Percentiles rank a stretch among this genome's conserved stretches.
phyloP scores from a whole-genome alignment of 2,329 filamentous ascomycete genomes.

The Neonectria punicea region DNA sequence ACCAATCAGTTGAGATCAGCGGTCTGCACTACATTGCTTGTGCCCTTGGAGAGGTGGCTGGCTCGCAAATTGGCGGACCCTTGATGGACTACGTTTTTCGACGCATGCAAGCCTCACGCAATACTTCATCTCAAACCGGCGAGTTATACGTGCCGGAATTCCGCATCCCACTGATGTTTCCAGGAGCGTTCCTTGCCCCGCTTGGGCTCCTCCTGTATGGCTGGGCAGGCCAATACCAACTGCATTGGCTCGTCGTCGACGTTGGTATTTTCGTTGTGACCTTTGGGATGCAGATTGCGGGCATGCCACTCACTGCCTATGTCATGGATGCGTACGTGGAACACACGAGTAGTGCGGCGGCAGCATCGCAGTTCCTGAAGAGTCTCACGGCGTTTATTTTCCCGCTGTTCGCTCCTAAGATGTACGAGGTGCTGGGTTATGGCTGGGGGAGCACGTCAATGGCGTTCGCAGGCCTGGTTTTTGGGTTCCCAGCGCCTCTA shows the following conservation, averaged over 20 bases:
- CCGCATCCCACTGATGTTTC: slow-evolving; percentile 40
- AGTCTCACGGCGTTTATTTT: slow-evolving; percentile 61
- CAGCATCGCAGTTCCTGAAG: slow-evolving; percentile 57
- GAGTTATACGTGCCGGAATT: slow-evolving; percentile 35
- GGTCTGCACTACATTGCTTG: slow-evolving; percentile 73
- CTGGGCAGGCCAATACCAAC: slow-evolving; percentile 52
- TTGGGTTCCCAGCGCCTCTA: slow-evolving; percentile 49
- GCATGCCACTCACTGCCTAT: slow-evolving; percentile 50
- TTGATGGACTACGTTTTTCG: slow-evolving; percentile 54
- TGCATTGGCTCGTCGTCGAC: slow-evolving; percentile 54
- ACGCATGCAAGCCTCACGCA: slow-evolving; percentile 30
- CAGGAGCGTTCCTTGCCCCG: slow-evolving; percentile 56
- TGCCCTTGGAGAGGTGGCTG: slow-evolving; percentile 70
- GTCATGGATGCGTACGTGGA: slow-evolving; percentile 58
- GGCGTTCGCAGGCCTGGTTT: slow-evolving; percentile 51
- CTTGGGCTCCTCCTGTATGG: slow-evolving; percentile 55
- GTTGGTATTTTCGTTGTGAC: slow-evolving; percentile 47
- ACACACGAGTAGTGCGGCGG: slow-evolving; percentile 58
- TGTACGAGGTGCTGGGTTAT: slow-evolving; percentile 51
- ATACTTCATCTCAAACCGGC: neutral
- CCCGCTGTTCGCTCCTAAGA: slow-evolving; percentile 58
- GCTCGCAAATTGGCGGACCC: slow-evolving; percentile 57
- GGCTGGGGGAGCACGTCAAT: slow-evolving; percentile 53
- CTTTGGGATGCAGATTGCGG: slow-evolving; percentile 47
- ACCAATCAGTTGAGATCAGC: slow-evolving; percentile 66